Evolutionary conservation across 2,329 filamentous ascomycete genomes (phyloP), one percentile per base, ranked within the genome.

Genomic region (Ophiobolus disseminans): DNA sequence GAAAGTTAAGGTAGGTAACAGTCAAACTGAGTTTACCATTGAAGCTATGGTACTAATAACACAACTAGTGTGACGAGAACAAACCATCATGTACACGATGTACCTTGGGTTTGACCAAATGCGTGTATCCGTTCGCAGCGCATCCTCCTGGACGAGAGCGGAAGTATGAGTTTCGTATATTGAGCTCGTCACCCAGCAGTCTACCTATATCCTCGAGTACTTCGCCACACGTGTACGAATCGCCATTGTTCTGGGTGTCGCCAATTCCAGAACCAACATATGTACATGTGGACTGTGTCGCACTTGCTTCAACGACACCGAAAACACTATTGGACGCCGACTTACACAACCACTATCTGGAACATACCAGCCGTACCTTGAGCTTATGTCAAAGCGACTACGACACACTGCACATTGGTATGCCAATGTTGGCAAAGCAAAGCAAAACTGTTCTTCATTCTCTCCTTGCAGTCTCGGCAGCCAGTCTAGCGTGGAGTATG

Each of bases 41-140:
- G 8, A 4, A 20, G 13, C 20, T 4, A 38, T 10, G 30, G 40
- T 28, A 14, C 38, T 40, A 22, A 45, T 25, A 16, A 5, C 34
- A 26, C 30, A 11, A 14, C 22, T 31, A 54, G 47, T 54, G 50
- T 26, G 50, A 54, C 35, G 50, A 54, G 28, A 11, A n/a, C 25
- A 50, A 50, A 37, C 50, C 50, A 32, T 42, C 50, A 17, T 54
- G 50, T 20, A 42, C 38, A 10, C 40, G 50, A 17, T 54, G 50
- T 38, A 22, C 11, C 5, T 54, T 34, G 38, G 25, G 35, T 42
- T 17, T 50, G 13, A 11, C 44, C 11, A 46, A 39, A 21, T 54
- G 47, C 30, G 17, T 38, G 4, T 54, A 54, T 17, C 22, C 38
- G 8, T 21, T 25, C 14, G 7, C 16, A 40, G 23, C 9, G 16